phyloP scores from a whole-genome alignment of 2,329 filamentous ascomycete species.

The Neonectria magnoliae region DNA sequence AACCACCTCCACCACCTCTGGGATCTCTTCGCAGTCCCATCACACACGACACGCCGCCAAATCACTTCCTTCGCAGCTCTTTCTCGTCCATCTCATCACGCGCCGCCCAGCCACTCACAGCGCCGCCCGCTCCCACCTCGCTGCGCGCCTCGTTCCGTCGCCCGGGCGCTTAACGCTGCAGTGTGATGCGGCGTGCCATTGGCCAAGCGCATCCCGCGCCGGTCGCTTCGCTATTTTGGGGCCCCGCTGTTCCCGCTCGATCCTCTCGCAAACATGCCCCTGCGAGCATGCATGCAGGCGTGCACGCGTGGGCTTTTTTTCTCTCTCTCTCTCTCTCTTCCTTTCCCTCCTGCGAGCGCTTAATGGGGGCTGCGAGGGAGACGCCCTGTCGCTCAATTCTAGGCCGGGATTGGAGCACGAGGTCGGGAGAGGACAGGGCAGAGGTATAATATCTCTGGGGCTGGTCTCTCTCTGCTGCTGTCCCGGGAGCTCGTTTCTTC shows the following conservation, averaged over 20 bases:
- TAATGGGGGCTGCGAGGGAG: conserved; percentile 12
- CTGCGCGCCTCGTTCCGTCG: conserved; percentile 12
- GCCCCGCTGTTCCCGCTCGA: not conserved
- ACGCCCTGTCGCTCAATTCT: not conserved
- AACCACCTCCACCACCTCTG: not conserved
- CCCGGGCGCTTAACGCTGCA: conserved; percentile 25
- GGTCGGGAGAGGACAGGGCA: conserved; percentile 1
- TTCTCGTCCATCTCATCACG: not conserved
- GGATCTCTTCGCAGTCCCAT: not conserved
- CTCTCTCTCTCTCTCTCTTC: no score
- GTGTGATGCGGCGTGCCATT: conserved; percentile 24
- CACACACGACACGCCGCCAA: not conserved
- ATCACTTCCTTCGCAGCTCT: not conserved
- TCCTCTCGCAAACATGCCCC: not conserved
- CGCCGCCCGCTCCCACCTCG: not conserved
- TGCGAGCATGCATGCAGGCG: not conserved
- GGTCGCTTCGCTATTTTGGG: conserved; percentile 18
- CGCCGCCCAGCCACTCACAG: conserved; percentile 8
- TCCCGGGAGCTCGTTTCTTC: not conserved
- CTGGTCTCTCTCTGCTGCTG: not conserved
- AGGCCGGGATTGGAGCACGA: not conserved
- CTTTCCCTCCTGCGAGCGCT: conserved; percentile 16
- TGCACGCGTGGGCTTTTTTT: not conserved
- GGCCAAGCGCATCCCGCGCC: not conserved
- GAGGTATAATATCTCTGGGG: conserved; percentile 14